Evolutionary conservation across 257 asterid genomes (phyloP).

Genomic region (Pogostemon cablin): DNA sequence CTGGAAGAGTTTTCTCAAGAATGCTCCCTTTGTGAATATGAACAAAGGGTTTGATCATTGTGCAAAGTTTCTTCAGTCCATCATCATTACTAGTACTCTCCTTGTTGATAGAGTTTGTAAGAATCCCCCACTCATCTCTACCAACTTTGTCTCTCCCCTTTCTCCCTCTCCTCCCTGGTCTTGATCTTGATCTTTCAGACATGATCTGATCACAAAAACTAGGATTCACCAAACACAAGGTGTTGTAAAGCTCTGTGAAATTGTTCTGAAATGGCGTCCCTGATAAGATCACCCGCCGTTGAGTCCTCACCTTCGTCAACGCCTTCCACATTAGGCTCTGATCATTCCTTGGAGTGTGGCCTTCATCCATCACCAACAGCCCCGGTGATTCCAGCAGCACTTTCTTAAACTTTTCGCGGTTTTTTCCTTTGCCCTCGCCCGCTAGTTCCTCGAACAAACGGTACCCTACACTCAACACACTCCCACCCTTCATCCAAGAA

Average conservation of each 20-base stretch:
- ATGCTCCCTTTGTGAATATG: conserved; percentile 62
- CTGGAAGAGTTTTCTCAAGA: conserved; percentile 65
- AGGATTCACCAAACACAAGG: conserved; percentile 66
- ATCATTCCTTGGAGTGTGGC: conserved; percentile 76
- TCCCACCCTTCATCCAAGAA: conserved; percentile 55
- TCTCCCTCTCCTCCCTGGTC: conserved; percentile 17
- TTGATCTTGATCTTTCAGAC: background rate
- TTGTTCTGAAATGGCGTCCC: conserved; percentile 91
- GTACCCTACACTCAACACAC: conserved; percentile 64
- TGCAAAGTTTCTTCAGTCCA: conserved; percentile 45
- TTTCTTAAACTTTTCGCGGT: conserved; percentile 35
- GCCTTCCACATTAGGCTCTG: conserved; percentile 61
- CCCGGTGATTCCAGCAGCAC: conserved; percentile 62
- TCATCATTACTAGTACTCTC: conserved; percentile 14
- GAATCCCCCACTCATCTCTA: conserved; percentile 42
- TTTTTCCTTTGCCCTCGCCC: conserved; percentile 29
- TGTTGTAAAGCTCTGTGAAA: conserved; percentile 64
- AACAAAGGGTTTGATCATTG: conserved; percentile 62
- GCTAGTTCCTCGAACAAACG: conserved; percentile 56
- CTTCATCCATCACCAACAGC: conserved; percentile 74
- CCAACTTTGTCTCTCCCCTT: conserved; percentile 14
- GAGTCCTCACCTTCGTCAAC: conserved; percentile 49
- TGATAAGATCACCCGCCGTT: conserved; percentile 68
- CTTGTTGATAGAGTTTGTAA: conserved; percentile 44
- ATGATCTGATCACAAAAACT: conserved; percentile 34